phyloP scores from a whole-genome alignment of 768 basidiomycete species.

The Tricholomella constricta region DNA sequence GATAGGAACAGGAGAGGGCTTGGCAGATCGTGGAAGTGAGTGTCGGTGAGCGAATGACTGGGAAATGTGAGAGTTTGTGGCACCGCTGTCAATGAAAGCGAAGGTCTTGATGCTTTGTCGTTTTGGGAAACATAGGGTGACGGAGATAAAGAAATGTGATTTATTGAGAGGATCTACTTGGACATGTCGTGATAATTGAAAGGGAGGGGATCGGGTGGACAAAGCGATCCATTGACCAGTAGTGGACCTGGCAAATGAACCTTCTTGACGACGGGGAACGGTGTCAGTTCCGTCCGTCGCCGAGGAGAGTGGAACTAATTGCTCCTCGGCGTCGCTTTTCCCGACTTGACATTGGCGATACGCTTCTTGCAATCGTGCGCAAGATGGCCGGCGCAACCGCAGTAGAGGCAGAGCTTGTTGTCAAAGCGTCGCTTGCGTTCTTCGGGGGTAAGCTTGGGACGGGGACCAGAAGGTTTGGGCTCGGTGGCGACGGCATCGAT shows the following conservation, averaged over 20 bases:
- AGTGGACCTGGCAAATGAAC: constrained; percentile 15
- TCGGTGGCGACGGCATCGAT: constrained; percentile 24
- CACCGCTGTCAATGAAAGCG: constrained; percentile 40
- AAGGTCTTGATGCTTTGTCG: constrained; percentile 31
- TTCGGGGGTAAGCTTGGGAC: constrained; percentile 27
- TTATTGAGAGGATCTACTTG: constrained; percentile 11
- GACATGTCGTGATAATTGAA: constrained; percentile 19
- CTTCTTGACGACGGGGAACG: constrained; percentile 14
- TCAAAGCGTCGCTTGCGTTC: constrained; percentile 24
- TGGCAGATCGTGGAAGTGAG: constrained; percentile 29
- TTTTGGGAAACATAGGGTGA: constrained; percentile 33
- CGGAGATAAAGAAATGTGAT: constrained; percentile 30
- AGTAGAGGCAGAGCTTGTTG: constrained; percentile 38
- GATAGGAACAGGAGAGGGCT: constrained; percentile 30
- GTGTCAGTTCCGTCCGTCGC: no score
- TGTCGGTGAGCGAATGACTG: constrained; percentile 32
- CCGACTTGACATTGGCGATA: neutral
- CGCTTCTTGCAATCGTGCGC: constrained; percentile 28
- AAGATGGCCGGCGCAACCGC: constrained; percentile 31
- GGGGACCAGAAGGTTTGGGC: constrained; percentile 17
- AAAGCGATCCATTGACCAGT: constrained; percentile 22
- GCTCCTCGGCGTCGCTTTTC: no score
- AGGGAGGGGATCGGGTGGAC: constrained; percentile 20
- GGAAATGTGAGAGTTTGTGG: constrained; percentile 38
- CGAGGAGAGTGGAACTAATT: constrained; percentile 30